Evolutionary conservation across 2,329 filamentous ascomycete genomes (phyloP), one percentile per base, ranked within the genome.

Genomic region (Dactylellina haptotyla): DNA sequence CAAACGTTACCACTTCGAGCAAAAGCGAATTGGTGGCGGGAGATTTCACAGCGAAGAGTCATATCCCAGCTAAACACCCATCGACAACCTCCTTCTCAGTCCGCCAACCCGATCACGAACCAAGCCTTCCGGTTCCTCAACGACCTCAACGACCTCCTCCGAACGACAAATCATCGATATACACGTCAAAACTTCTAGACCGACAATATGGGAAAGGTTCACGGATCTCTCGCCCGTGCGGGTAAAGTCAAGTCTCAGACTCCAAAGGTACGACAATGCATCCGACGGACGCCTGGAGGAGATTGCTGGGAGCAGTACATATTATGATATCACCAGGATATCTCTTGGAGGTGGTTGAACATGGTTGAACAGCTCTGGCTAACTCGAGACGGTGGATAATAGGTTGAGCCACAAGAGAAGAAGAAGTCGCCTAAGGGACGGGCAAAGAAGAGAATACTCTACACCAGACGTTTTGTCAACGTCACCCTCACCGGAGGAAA

Each of bases 221-320:
- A 94, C 90, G 91, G 91, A 84, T 95, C 91, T 83, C 90, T 95
- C 85, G 91, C 91, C 84, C 91, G 92, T 92, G 92, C 91, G 86
- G 92, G 92, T 87, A 96, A 96, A 88, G 93, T 97, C 89, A 96
- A 96, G 90, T 94, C 91, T 85, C 91, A 94, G 85, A 94, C 91
- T 80, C 91, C 91, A 82, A 93, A 94, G 89, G 90, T 93, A 87
- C 84, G 87, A 84, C 56, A 75, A 61, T 64, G 45, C 78, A 70
- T 72, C 50, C 26, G 41, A 26, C 48, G 30, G 28, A 72, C n/a
- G n/a, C n/a, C n/a, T n/a, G n/a, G n/a, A n/a, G n/a, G n/a, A n/a
- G n/a, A n/a, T n/a, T n/a, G n/a, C n/a, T n/a, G n/a, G n/a, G n/a
- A n/a, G n/a, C n/a, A n/a, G n/a, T n/a, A n/a, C n/a, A 14, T 41